A percentile compares a stretch with the other conserved stretches of the same genome.
Conservation (phyloP, 2,329 filamentous ascomycete genomes). For the Penicillium sp. region DNA sequence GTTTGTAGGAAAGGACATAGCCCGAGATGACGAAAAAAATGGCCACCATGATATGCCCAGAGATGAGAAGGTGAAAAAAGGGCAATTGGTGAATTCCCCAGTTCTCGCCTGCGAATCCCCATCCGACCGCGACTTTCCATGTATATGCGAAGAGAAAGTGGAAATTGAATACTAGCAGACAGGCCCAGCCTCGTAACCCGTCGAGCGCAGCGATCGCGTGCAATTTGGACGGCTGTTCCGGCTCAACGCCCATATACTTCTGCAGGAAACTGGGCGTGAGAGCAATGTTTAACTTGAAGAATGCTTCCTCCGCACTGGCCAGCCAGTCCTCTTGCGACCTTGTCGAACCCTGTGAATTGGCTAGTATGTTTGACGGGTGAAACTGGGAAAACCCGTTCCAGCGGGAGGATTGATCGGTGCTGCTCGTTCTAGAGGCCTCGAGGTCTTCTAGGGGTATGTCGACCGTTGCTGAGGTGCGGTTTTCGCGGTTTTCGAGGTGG, state of each 20-base stretch:
- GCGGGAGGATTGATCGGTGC: constrained; percentile 9
- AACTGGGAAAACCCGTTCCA: constrained; percentile 28
- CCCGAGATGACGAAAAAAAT: constrained; percentile 52
- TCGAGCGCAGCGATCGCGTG: constrained; percentile 44
- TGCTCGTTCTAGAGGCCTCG: constrained; percentile 17
- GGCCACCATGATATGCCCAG: constrained; percentile 49
- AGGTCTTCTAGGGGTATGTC: constrained; percentile 32
- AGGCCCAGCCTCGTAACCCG: constrained; percentile 45
- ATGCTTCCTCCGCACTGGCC: constrained; percentile 21
- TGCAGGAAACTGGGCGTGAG: constrained; percentile 41
- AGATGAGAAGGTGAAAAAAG: constrained; percentile 43
- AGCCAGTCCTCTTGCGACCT: constrained; percentile 28
- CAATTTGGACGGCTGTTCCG: constrained; percentile 28
- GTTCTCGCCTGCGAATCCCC: constrained; percentile 43
- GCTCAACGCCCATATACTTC: constrained; percentile 32
- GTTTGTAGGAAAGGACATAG: constrained; percentile 48
- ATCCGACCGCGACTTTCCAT: constrained; percentile 41
- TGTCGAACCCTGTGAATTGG: constrained; percentile 18
- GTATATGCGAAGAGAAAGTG: constrained; percentile 48
- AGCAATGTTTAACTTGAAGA: constrained; percentile 28
- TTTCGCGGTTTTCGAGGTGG: constrained; percentile 4
- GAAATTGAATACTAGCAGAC: constrained; percentile 48
- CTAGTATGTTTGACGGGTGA: constrained; percentile 25
- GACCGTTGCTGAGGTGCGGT: constrained; percentile 22
- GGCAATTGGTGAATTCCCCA: constrained; percentile 43